Evolutionary conservation across 352 stramenopile genomes (phyloP).

Genomic region (Pilasporangium apinafurcum): DNA sequence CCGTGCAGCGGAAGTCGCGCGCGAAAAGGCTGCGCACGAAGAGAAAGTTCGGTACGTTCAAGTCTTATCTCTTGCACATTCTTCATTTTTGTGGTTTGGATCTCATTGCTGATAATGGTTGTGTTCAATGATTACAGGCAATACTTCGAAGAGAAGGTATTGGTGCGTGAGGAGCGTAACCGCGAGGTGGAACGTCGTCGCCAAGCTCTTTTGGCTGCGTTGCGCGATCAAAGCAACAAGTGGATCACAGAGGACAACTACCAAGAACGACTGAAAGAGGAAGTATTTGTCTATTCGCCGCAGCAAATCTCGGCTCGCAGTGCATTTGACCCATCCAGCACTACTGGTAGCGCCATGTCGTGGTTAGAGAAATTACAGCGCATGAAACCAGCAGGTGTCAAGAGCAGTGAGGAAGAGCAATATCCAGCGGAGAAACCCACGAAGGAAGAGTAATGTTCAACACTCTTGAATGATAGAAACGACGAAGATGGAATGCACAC

Average conservation of each 20-base stretch:
- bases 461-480: constrained; percentile 9
- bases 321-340: constrained; percentile 60
- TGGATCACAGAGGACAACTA: constrained; percentile 77
- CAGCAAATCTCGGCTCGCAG: constrained; percentile 58
- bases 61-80: not conserved
- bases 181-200: constrained; percentile 62
- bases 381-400: constrained; percentile 71
- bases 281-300: constrained; percentile 82
- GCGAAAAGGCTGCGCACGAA: constrained; percentile 74
- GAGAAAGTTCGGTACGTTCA: constrained; percentile 56
- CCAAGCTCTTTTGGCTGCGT: constrained; percentile 47
- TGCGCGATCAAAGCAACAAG: constrained; percentile 52
- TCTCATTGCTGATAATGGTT: not conserved
- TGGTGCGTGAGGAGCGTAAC: constrained; percentile 55
- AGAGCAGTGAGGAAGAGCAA: constrained; percentile 22
- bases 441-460: constrained; percentile 8
- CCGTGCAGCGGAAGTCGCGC: constrained; percentile 71
- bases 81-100: not conserved
- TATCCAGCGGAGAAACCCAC: constrained; percentile 8
- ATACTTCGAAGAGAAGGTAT: constrained; percentile 78
- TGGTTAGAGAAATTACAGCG: constrained; percentile 86
- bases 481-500: not conserved
- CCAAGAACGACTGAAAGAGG: constrained; percentile 75
- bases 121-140: constrained; percentile 15
- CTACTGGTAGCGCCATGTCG: constrained; percentile 66